Evolutionary conservation across 768 basidiomycete genomes (phyloP).

Genomic region (Terana coerulea): DNA sequence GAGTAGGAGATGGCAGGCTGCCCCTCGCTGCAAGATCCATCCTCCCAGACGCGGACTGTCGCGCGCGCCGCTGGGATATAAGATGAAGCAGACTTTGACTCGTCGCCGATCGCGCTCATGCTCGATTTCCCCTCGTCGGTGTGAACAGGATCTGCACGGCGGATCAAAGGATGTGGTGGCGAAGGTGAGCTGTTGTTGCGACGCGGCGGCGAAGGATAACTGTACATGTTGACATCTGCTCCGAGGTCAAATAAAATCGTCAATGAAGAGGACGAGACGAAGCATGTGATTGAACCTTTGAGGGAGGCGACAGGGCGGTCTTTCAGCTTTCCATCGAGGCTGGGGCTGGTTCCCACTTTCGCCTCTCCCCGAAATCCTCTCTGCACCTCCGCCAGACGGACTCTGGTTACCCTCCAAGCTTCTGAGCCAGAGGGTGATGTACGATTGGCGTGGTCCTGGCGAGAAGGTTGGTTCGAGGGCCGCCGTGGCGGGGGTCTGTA

Average conservation of each 20-base stretch:
- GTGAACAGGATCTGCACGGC: not conserved
- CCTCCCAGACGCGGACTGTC: not conserved
- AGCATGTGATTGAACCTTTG: slow-evolving; percentile 5
- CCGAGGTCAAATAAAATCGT: not conserved
- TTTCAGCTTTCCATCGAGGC: too few relatives aligned
- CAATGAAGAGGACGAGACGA: not conserved
- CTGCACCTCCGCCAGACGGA: slow-evolving; percentile 1
- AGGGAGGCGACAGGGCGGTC: too few relatives aligned
- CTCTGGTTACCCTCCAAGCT: slow-evolving; percentile 12
- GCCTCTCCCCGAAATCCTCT: not conserved
- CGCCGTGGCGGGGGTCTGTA: slow-evolving; percentile 2
- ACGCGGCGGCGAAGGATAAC: slow-evolving; percentile 3
- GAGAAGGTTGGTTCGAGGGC: too few relatives aligned
- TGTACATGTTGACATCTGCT: not conserved
- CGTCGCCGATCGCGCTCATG: not conserved
- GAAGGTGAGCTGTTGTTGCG: not conserved
- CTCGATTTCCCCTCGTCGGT: not conserved
- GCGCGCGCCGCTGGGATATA: slow-evolving; percentile 1
- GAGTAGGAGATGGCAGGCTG: slow-evolving; percentile 7
- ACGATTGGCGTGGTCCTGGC: too few relatives aligned
- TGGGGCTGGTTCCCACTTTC: too few relatives aligned
- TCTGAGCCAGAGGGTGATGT: too few relatives aligned
- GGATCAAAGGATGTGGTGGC: slow-evolving; percentile 8
- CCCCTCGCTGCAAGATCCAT: slow-evolving; percentile 4
- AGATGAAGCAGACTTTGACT: slow-evolving; percentile 10